A percentile compares a stretch with the other conserved stretches of the same genome.
Conservation (phyloP, 345 rosid genomes). For the Eucalyptus curtisii region DNA sequence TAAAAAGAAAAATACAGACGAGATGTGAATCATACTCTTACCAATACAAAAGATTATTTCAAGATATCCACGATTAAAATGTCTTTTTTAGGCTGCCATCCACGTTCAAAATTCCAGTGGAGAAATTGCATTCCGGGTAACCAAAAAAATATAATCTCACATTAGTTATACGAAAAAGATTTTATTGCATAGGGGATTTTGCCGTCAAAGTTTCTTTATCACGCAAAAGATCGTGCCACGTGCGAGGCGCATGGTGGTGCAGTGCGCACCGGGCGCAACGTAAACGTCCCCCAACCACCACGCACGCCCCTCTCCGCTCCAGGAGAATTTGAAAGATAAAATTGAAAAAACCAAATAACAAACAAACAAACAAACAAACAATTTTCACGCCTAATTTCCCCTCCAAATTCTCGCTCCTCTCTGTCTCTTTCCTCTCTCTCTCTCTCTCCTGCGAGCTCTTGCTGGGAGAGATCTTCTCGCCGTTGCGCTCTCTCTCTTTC, state of each 20-base stretch:
- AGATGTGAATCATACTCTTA: not conserved
- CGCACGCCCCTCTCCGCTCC: not conserved
- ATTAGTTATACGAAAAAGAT: not conserved
- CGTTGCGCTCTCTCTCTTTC: not conserved
- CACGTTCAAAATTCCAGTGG: not conserved
- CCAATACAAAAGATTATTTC: not conserved
- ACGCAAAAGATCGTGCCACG: not conserved
- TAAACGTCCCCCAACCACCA: not conserved
- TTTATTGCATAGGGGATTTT: not conserved
- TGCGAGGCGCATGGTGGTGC: not conserved
- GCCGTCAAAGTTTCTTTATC: not conserved
- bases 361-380: not conserved
- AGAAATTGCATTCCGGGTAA: not conserved
- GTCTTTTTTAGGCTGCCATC: not conserved
- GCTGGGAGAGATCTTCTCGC: not conserved
- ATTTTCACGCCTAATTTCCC: not conserved
- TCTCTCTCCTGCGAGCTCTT: not conserved
- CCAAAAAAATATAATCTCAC: not conserved
- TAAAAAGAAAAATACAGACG: not conserved
- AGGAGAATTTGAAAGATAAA: not conserved
- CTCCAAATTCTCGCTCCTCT: not conserved
- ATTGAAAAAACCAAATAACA: not conserved
- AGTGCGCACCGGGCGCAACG: not conserved
- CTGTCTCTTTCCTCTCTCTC: not conserved
- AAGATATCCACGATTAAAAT: not conserved